A percentile compares a stretch with the other conserved stretches of the same genome.
Evolutionary conservation across 139 green algal species (phyloP).

Genomic region (Micractinium conductrix): DNA sequence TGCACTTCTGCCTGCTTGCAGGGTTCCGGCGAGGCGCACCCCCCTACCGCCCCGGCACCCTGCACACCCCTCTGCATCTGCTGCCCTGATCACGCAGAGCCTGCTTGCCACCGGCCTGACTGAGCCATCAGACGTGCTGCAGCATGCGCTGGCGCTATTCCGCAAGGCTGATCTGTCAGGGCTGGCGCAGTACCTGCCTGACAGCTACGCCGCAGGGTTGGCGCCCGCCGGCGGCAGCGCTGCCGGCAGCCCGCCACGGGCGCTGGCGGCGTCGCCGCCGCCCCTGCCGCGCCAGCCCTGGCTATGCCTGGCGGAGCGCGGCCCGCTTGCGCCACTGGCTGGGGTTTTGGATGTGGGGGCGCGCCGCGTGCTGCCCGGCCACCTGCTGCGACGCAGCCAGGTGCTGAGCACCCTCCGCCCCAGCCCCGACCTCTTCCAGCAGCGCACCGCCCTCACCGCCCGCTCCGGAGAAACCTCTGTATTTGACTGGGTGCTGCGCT

Average conservation of each 20-base stretch:
- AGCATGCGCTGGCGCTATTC: slow-evolving; percentile 35
- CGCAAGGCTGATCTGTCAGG: slow-evolving; percentile 21
- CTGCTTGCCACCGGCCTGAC: slow-evolving; percentile 18
- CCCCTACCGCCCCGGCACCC: background rate
- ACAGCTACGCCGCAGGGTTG: background rate
- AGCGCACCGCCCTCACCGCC: slow-evolving; percentile 58
- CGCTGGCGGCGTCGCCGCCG: background rate
- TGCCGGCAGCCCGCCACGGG: background rate
- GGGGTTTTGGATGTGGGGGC: slow-evolving; percentile 39
- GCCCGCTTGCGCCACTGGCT: slow-evolving; percentile 33
- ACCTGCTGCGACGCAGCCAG: slow-evolving; percentile 68
- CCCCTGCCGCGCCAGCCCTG: background rate
- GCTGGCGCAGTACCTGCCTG: slow-evolving; percentile 26
- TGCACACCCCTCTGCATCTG: background rate
- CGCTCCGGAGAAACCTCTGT: slow-evolving; percentile 55
- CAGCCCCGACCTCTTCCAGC: slow-evolving; percentile 25
- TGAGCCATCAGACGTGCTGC: slow-evolving; percentile 33
- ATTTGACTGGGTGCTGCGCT: slow-evolving; percentile 51
- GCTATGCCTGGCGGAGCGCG: slow-evolving; percentile 15
- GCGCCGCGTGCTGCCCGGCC: slow-evolving; percentile 24
- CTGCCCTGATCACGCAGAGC: background rate
- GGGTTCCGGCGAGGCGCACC: background rate
- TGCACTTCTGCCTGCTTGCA: background rate
- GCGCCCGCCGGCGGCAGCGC: background rate
- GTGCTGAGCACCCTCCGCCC: slow-evolving; percentile 63